Percentiles rank a stretch among this genome's conserved stretches.
Conservation (phyloP, 257 asterid species). For the Capsicum baccatum region DNA sequence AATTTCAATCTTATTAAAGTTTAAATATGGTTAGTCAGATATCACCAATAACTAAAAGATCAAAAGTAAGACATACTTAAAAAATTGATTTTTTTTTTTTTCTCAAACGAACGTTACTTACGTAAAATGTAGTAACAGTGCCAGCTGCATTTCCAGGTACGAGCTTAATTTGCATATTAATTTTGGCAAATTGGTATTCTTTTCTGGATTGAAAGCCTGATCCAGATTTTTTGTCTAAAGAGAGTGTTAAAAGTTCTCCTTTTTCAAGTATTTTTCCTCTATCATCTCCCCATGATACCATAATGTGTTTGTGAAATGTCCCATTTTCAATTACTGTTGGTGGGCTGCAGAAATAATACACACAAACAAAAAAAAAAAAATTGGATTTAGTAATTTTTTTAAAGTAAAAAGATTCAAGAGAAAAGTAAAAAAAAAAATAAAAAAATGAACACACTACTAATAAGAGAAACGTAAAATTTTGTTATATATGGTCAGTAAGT, state of each 20-base stretch:
- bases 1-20: background rate
- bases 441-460: too few relatives aligned
- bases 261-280: constrained; percentile 50
- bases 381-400: background rate
- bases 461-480: background rate
- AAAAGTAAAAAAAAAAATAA: too few relatives aligned
- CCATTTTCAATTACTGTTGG: constrained; percentile 47
- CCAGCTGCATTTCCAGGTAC: constrained; percentile 86
- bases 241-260: constrained; percentile 76
- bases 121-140: constrained; percentile 89
- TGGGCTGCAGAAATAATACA: constrained; percentile 30
- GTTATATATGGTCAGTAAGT: too few relatives aligned
- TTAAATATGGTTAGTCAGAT: background rate
- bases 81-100: background rate
- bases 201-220: constrained; percentile 81
- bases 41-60: background rate
- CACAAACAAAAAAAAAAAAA: background rate
- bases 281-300: constrained; percentile 72
- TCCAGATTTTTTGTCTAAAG: constrained; percentile 65
- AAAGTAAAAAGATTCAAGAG: background rate
- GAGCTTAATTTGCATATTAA: constrained; percentile 82
- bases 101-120: constrained; percentile 36
- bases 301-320: constrained; percentile 56
- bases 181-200: constrained; percentile 62
- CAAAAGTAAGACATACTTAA: background rate